Conservation (phyloP, 1,139 yeast species). For the Lodderomyces metapsilosis region DNA sequence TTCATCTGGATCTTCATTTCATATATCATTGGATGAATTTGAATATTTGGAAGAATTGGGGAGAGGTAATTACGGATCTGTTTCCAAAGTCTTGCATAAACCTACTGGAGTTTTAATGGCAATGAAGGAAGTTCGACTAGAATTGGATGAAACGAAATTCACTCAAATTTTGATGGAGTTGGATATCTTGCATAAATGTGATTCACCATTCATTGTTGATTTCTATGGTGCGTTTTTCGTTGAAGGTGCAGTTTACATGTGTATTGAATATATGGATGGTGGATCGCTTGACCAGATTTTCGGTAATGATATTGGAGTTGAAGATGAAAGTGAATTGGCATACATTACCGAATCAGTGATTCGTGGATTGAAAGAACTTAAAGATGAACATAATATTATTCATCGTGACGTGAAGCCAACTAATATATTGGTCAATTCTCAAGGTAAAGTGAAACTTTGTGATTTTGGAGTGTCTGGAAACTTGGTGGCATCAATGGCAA, state of each 20-base stretch:
- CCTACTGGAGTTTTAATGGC: constrained; percentile 96
- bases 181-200: constrained; percentile 88
- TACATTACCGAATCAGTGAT: constrained; percentile 80
- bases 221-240: constrained; percentile 96
- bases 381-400: constrained; percentile 84
- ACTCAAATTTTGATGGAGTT: constrained; percentile 94
- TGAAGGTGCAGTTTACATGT: constrained; percentile 97
- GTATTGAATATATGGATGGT: constrained; percentile 98
- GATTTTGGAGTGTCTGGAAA: constrained; percentile 98
- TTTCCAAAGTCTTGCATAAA: constrained; percentile 84
- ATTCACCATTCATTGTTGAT: constrained; percentile 87
- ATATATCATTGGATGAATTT: constrained; percentile 82
- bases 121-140: constrained; percentile 92
- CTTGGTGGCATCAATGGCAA: constrained; percentile 90
- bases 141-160: constrained; percentile 86
- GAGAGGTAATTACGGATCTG: constrained; percentile 94
- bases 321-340: constrained; percentile 73
- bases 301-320: constrained; percentile 66
- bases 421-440: constrained; percentile 75
- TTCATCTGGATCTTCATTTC: constrained; percentile 81
- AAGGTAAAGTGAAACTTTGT: constrained; percentile 86
- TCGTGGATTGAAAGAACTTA: constrained; percentile 77
- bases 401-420: constrained; percentile 98
- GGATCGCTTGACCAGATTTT: constrained; percentile 90
- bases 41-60: constrained; percentile 87